Evolutionary conservation across 768 basidiomycete species (phyloP).

Genomic region (Trichaptum fuscoviolaceum): DNA sequence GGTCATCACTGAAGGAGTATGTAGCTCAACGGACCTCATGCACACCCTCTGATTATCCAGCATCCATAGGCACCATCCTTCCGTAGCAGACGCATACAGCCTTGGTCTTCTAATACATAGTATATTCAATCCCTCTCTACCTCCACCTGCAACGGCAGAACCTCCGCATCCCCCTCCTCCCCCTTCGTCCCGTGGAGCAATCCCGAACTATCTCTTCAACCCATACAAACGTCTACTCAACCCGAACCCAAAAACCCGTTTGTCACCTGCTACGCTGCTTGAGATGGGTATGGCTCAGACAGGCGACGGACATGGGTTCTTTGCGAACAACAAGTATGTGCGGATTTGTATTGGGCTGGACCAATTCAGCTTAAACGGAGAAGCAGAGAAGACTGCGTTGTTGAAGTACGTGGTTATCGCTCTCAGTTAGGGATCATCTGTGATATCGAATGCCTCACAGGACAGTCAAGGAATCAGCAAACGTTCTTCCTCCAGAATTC

Average conservation of each 20-base stretch:
- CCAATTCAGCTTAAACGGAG: slow-evolving; percentile 74
- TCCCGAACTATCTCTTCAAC: slow-evolving; percentile 72
- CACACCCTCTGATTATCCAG: slow-evolving; percentile 30
- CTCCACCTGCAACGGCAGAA: slow-evolving; percentile 58
- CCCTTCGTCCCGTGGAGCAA: slow-evolving; percentile 69
- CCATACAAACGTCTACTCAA: slow-evolving; percentile 85
- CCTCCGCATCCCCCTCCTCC: slow-evolving; percentile 76
- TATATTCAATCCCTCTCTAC: slow-evolving; percentile 83
- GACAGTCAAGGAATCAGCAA: slow-evolving; percentile 71
- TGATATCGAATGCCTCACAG: slow-evolving; percentile 30
- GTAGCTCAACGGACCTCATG: slow-evolving; percentile 12
- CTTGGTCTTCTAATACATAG: slow-evolving; percentile 82
- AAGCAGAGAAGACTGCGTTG: slow-evolving; percentile 70
- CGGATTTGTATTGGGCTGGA: slow-evolving; percentile 83
- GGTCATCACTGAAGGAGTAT: slow-evolving; percentile 79
- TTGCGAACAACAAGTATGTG: slow-evolving; percentile 74
- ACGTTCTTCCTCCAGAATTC: slow-evolving; percentile 84
- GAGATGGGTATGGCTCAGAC: slow-evolving; percentile 73
- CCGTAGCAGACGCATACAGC: slow-evolving; percentile 80
- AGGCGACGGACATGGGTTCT: slow-evolving; percentile 65
- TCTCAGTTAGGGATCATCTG: background rate
- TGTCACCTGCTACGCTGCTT: slow-evolving; percentile 73
- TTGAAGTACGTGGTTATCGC: slow-evolving; percentile 46
- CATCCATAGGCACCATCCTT: slow-evolving; percentile 37
- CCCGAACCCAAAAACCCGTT: slow-evolving; percentile 76